Conservation (phyloP, 805 yeast species). For the Kuraishia molischiana region DNA sequence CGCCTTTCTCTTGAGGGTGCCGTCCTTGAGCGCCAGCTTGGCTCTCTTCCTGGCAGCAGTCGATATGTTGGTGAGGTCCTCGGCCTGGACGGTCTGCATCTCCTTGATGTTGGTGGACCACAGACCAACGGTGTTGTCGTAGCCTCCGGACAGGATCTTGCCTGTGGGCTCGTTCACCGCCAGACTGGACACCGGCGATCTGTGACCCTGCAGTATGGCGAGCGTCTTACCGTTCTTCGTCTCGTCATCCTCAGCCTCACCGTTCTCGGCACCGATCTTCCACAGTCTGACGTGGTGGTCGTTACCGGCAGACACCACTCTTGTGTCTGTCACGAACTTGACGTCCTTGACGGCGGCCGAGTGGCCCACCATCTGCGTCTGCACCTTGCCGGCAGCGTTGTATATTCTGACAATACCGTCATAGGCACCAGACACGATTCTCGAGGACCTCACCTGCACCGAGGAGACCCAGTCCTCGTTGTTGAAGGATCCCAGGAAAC, state of each 20-base stretch:
- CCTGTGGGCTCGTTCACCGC: slow-evolving; percentile 45
- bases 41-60: slow-evolving; percentile 86
- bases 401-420: slow-evolving; percentile 93
- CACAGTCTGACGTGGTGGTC: slow-evolving; percentile 86
- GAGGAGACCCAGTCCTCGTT: slow-evolving; percentile 96
- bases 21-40: slow-evolving; percentile 67
- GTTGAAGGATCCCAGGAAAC: slow-evolving; percentile 74
- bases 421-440: slow-evolving; percentile 80
- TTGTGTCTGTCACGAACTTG: slow-evolving; percentile 64
- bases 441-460: slow-evolving; percentile 36
- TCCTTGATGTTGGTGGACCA: slow-evolving; percentile 89
- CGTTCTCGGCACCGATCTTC: slow-evolving; percentile 46
- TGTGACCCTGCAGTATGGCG: slow-evolving; percentile 86
- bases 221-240: slow-evolving; percentile 54
- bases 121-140: slow-evolving; percentile 69
- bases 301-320: slow-evolving; percentile 78
- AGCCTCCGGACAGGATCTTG: slow-evolving; percentile 74
- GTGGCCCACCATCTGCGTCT: slow-evolving; percentile 79
- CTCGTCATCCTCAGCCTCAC: slow-evolving; percentile 17
- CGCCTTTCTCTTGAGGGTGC: slow-evolving; percentile 69
- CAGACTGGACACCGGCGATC: slow-evolving; percentile 72
- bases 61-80: slow-evolving; percentile 40
- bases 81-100: slow-evolving; percentile 46
- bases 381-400: slow-evolving; percentile 71
- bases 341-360: slow-evolving; percentile 80